phyloP scores from a whole-genome alignment of 768 basidiomycete species.

The Pleurotus ostreatus region DNA sequence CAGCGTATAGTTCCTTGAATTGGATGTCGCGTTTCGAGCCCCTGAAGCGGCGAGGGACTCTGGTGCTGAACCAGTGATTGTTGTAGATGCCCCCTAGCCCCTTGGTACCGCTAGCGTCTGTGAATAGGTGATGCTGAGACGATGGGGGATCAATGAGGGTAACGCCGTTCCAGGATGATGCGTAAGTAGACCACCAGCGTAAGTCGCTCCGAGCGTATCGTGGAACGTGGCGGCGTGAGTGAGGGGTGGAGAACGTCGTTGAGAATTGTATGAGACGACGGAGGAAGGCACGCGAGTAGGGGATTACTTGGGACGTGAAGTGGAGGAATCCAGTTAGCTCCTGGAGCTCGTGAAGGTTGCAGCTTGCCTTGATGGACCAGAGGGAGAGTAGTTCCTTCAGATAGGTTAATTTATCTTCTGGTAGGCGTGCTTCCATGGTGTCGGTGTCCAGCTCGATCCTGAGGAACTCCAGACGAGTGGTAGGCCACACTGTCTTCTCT shows the following conservation, averaged over 20 bases:
- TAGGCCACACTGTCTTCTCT: constrained; percentile 22
- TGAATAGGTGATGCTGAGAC: constrained; percentile 17
- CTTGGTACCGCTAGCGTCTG: constrained; percentile 28
- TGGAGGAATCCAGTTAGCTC: constrained; percentile 14
- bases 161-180: constrained; percentile 26
- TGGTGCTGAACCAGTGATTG: constrained; percentile 20
- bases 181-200: constrained; percentile 26
- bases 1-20: constrained; percentile 28
- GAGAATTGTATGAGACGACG: constrained; percentile 23
- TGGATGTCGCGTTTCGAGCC: constrained; percentile 20
- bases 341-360: constrained; percentile 8
- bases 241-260: constrained; percentile 18
- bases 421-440: constrained; percentile 29
- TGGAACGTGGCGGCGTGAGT: constrained; percentile 19
- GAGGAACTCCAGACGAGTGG: neutral
- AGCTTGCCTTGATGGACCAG: constrained; percentile 14
- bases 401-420: constrained; percentile 23
- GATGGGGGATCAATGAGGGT: constrained; percentile 12
- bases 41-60: constrained; percentile 18
- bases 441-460: neutral
- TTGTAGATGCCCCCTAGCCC: constrained; percentile 23
- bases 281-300: constrained; percentile 10
- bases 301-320: constrained; percentile 14
- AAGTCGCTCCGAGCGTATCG: constrained; percentile 18
- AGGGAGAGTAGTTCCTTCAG: constrained; percentile 17